Evolutionary conservation across 139 green algal genomes (phyloP).

Genomic region (Auxenochlorella protothecoides): DNA sequence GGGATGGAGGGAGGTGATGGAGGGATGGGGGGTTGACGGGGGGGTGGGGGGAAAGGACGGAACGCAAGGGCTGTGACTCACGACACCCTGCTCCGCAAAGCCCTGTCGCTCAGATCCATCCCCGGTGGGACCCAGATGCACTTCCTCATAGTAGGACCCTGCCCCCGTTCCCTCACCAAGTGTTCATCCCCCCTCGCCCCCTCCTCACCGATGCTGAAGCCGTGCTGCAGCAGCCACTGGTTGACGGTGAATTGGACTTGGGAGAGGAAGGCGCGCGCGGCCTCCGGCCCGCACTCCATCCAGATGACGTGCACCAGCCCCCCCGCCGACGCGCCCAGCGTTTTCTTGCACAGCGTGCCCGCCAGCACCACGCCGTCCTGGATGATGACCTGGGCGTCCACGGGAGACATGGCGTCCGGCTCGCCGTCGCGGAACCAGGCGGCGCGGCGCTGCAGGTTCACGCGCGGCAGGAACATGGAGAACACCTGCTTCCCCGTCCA

Average conservation of each 20-base stretch:
- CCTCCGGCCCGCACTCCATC: constrained; percentile 84
- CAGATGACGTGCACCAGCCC: constrained; percentile 90
- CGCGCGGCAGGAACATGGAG: constrained; percentile 72
- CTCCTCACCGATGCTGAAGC: constrained; percentile 76
- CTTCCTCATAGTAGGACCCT: background rate
- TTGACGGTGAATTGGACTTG: constrained; percentile 84
- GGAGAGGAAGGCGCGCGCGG: constrained; percentile 64
- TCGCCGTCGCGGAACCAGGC: constrained; percentile 84
- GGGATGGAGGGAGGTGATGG: too few relatives aligned
- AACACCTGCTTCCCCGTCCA: constrained; percentile 96
- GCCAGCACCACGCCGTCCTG: constrained; percentile 73
- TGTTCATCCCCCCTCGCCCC: background rate
- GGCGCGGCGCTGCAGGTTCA: constrained; percentile 71
- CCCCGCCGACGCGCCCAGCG: constrained; percentile 69
- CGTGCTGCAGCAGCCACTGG: constrained; percentile 90
- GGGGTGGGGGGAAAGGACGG: too few relatives aligned
- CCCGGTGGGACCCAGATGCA: background rate
- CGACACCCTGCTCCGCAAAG: too few relatives aligned
- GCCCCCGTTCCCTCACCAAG: background rate
- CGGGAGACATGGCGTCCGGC: constrained; percentile 61
- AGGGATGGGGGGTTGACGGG: too few relatives aligned
- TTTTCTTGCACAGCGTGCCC: constrained; percentile 95
- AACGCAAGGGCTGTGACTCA: too few relatives aligned
- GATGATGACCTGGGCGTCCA: constrained; percentile 89
- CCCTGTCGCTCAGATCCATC: too few relatives aligned